Evolutionary conservation across 306 rosid genomes (phyloP), one percentile per base, ranked within the genome.

Genomic region (Phaseolus lunatus): DNA sequence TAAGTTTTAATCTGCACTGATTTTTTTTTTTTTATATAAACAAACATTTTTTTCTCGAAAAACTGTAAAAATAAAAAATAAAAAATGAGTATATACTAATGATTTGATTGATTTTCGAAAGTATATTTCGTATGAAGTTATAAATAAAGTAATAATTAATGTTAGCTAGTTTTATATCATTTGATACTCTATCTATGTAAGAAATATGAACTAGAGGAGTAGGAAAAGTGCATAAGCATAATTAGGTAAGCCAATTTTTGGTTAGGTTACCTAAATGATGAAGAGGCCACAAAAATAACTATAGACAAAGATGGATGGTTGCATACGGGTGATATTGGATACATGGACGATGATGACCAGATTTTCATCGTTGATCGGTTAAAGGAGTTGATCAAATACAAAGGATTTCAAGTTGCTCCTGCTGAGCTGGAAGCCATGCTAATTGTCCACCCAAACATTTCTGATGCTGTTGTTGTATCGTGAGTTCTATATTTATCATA

Each of bases 371-470:
- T 91, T 29, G 96, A 91, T 35, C 84, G 96, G 4, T 41, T 91
- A 5, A 91, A 91, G 61, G 96, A 91, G 13, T 27, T 91, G 22
- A 91, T 91, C 72, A 91, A 91, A 56, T 87, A 70, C 86, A 89
- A 87, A 81, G 96, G 93, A 18, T 89, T 87, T 80, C 96, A 87
- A 59, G 93, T 91, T 0, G 89, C 96, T n/a, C 96, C 96, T 0
- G 93, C 96, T 3, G 96, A 91, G 81, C 88, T 91, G 1, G 93
- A 89, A 79, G 89, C 90, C 47, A 43, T 91, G 70, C 71, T 91
- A 29, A 62, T 86, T 37, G 53, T 92, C 52, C 92, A 91, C 29
- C 85, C 87, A 3, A 20, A 72, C 58, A 80, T 91, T 53, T 75
- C 89, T 20, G 91, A 91, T 43, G 93, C 90, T 0, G 93, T 90